Percentiles rank a stretch among this genome's conserved stretches.
Evolutionary conservation across 2,329 filamentous ascomycete species (phyloP).

Genomic region (Ascosphaera apis): DNA sequence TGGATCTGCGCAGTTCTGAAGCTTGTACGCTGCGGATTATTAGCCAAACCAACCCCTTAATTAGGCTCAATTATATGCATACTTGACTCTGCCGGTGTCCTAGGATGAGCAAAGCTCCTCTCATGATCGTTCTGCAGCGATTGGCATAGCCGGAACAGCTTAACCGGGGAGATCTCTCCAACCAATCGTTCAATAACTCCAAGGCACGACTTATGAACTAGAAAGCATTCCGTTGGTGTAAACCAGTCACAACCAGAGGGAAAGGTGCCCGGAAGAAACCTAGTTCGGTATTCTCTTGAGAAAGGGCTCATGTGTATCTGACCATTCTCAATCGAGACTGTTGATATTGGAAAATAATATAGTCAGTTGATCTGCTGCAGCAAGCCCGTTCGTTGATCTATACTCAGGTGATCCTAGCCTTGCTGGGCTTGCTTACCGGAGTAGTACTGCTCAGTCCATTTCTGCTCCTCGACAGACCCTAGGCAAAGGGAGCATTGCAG

Average conservation of each 20-base stretch:
- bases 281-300: background rate
- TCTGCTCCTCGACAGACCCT: background rate
- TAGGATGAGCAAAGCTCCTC: background rate
- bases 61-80: background rate
- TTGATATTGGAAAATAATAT: background rate
- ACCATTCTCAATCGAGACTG: background rate
- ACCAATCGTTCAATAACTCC: background rate
- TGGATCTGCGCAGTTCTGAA: background rate
- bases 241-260: background rate
- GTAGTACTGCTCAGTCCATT: background rate
- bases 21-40: background rate
- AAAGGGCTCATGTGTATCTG: background rate
- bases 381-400: background rate
- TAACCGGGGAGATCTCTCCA: background rate
- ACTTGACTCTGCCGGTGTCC: background rate
- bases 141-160: constrained; percentile 1
- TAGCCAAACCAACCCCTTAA: background rate
- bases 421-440: background rate
- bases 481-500: background rate
- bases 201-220: background rate
- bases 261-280: background rate
- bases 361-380: background rate
- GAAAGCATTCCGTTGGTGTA: background rate
- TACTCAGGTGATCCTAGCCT: background rate
- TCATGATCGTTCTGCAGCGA: background rate